Conservation (phyloP, 2,329 filamentous ascomycete species). For the Diaporthe caulivora region DNA sequence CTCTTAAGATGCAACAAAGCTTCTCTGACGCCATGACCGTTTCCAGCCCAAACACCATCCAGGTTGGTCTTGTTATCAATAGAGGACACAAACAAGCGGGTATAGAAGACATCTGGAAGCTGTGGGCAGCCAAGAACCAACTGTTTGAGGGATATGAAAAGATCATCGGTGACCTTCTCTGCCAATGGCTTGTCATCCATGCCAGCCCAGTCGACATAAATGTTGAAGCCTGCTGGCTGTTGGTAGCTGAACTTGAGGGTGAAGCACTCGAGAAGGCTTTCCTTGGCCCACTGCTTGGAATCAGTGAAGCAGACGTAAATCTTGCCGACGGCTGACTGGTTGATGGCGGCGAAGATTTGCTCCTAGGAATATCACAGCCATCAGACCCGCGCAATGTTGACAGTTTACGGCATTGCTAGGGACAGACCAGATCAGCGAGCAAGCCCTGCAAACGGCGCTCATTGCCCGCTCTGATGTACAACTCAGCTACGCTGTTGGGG, state of each 20-base stretch:
- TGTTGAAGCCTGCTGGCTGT: background rate
- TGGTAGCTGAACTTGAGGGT: conserved; percentile 33
- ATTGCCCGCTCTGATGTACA: conserved; percentile 15
- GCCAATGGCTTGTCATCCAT: background rate
- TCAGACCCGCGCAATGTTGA: too few species aligned
- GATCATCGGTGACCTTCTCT: background rate
- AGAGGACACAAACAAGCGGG: conserved; percentile 19
- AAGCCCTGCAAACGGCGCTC: conserved; percentile 20
- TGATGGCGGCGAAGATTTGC: conserved; percentile 17
- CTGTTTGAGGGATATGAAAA: conserved; percentile 3
- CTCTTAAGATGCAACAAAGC: background rate
- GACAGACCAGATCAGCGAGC: conserved; percentile 23
- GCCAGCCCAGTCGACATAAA: conserved; percentile 22
- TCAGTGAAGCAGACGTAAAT: conserved; percentile 26
- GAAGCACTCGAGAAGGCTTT: conserved; percentile 31
- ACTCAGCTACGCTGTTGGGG: background rate
- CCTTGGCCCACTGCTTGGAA: conserved; percentile 16
- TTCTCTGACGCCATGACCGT: background rate
- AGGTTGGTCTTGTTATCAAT: background rate
- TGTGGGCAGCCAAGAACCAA: conserved; percentile 8
- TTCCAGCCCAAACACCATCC: background rate
- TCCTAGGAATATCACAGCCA: background rate
- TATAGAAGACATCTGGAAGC: conserved; percentile 27
- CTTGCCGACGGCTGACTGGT: conserved; percentile 28
- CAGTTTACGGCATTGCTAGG: background rate